Conservation (phyloP, 345 rosid species). For the Durio zibethinus region DNA sequence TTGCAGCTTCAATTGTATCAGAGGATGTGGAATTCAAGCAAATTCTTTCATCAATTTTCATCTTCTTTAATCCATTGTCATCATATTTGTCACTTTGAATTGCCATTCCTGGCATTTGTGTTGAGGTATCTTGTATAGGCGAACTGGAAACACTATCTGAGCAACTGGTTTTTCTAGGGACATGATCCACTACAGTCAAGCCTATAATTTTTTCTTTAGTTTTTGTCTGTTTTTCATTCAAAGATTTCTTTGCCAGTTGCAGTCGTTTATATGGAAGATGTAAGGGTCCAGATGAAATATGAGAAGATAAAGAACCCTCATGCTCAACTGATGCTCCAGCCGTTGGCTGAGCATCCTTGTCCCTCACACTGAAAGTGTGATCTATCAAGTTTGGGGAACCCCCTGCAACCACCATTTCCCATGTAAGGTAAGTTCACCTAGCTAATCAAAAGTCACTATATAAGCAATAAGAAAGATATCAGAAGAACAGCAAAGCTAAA, state of each 20-base stretch:
- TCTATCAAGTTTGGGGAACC: slow-evolving; percentile 7
- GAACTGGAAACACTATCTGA: slow-evolving; percentile 33
- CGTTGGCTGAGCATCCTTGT: slow-evolving; percentile 11
- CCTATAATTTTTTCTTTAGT: slow-evolving; percentile 11
- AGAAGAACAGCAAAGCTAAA: neutral
- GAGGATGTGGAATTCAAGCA: slow-evolving; percentile 35
- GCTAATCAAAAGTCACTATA: neutral
- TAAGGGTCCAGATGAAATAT: slow-evolving; percentile 12
- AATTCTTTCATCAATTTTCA: slow-evolving; percentile 25
- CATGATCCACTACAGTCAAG: slow-evolving; percentile 15
- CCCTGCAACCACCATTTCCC: slow-evolving; percentile 17
- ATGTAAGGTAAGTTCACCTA: slow-evolving; percentile 8
- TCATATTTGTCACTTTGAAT: slow-evolving; percentile 10
- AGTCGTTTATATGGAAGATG: slow-evolving; percentile 10
- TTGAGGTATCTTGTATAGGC: slow-evolving; percentile 20
- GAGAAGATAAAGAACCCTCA: slow-evolving; percentile 17
- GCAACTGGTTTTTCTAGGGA: slow-evolving; percentile 18
- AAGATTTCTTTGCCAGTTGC: slow-evolving; percentile 1
- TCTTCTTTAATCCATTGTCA: slow-evolving; percentile 22
- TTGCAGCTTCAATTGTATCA: slow-evolving; percentile 50
- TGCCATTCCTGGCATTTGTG: slow-evolving; percentile 16
- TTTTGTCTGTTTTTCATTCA: slow-evolving; percentile 1
- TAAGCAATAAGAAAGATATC: neutral
- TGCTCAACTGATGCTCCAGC: neutral
- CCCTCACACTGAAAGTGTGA: slow-evolving; percentile 7